Evolutionary conservation across 352 stramenopile genomes (phyloP).

Genomic region (Globisporangium viniferum): DNA sequence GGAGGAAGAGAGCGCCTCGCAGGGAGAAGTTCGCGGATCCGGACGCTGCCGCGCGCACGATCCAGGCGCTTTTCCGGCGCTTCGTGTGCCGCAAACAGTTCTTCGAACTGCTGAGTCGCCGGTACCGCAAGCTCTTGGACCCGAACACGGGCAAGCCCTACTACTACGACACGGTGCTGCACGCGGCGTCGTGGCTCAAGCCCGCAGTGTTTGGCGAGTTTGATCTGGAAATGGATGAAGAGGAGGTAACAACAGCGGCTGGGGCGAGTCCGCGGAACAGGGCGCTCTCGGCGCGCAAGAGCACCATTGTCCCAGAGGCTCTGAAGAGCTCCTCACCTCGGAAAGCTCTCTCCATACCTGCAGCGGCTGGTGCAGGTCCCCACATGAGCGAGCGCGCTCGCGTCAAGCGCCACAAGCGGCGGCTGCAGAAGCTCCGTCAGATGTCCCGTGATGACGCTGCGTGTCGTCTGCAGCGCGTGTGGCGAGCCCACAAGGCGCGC

Average conservation of each 20-base stretch:
- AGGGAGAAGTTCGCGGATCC: constrained; percentile 33
- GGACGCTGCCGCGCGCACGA: constrained; percentile 46
- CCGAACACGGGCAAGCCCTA: constrained; percentile 34
- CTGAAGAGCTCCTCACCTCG: background rate
- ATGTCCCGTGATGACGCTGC: constrained; percentile 55
- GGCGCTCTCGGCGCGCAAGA: constrained; percentile 12
- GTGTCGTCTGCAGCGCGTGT: constrained; percentile 48
- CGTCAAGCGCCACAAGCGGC: constrained; percentile 59
- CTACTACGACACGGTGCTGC: constrained; percentile 63
- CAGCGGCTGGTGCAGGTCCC: constrained; percentile 15
- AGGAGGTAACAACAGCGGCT: background rate
- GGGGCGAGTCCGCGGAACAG: constrained; percentile 6
- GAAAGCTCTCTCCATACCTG: background rate
- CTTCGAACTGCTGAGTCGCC: constrained; percentile 36
- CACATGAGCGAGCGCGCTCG: constrained; percentile 52
- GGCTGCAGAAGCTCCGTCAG: constrained; percentile 53
- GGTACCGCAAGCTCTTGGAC: constrained; percentile 66
- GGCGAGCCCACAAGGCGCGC: constrained; percentile 37
- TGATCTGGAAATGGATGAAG: constrained; percentile 43
- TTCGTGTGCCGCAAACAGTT: constrained; percentile 41
- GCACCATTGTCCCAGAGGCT: constrained; percentile 4
- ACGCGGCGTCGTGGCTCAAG: constrained; percentile 60
- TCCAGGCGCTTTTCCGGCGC: constrained; percentile 60
- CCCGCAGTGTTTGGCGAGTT: constrained; percentile 45
- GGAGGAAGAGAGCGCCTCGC: constrained; percentile 6